A percentile compares a stretch with the other conserved stretches of the same genome.
phyloP scores from a whole-genome alignment of 371 early-diverging fungal genomes.

The Mucor velutinosus region DNA sequence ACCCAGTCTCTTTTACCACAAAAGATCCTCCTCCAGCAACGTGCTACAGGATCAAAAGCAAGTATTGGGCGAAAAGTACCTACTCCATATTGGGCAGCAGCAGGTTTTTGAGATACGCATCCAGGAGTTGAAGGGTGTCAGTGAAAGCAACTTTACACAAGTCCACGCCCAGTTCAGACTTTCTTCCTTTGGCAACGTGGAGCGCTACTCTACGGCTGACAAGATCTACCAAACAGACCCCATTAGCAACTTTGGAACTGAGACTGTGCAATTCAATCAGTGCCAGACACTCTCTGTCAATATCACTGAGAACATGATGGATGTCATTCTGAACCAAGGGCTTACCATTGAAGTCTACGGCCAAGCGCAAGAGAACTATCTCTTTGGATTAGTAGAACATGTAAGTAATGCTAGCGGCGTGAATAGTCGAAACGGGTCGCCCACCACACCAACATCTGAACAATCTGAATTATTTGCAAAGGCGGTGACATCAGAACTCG shows the following conservation, averaged over 20 bases:
- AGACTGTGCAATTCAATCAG: conserved; percentile 61
- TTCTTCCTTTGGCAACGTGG: conserved; percentile 57
- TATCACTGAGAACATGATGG: conserved; percentile 49
- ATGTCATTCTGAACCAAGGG: conserved; percentile 44
- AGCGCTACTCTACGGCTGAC: conserved; percentile 43
- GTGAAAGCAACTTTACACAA: conserved; percentile 65
- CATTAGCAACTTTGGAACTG: conserved; percentile 50
- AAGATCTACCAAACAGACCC: conserved; percentile 71
- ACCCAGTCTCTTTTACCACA: conserved; percentile 4
- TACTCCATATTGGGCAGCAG: conserved; percentile 49
- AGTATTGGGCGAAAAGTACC: conserved; percentile 19
- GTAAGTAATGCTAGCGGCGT: background rate
- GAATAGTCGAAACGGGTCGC: conserved; percentile 8
- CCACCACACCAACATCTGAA: conserved; percentile 6
- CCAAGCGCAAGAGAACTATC: conserved; percentile 43
- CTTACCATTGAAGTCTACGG: conserved; percentile 68
- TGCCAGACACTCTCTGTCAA: conserved; percentile 60
- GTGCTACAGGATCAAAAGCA: conserved; percentile 1
- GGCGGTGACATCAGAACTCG: background rate
- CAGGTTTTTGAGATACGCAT: conserved; percentile 75
- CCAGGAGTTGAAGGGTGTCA: conserved; percentile 61
- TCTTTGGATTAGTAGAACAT: conserved; percentile 18
- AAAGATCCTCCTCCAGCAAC: conserved; percentile 1
- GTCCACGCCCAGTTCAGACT: conserved; percentile 79
- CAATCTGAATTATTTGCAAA: conserved; percentile 14